phyloP scores from a whole-genome alignment of 108 stramenopile genomes.

The Hondaea fermentalgiana region DNA sequence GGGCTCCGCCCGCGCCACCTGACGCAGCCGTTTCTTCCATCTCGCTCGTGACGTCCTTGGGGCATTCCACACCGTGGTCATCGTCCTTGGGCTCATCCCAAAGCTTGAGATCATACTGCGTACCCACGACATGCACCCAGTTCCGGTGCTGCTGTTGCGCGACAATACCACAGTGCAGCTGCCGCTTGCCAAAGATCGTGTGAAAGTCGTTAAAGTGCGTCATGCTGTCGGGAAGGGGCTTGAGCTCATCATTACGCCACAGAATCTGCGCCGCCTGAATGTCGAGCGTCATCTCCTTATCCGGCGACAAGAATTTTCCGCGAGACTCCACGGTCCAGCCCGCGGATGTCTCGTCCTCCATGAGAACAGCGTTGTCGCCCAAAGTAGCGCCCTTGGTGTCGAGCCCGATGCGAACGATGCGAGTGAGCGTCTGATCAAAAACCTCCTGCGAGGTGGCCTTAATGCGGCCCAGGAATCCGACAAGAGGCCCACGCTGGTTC shows the following conservation, averaged over 20 bases:
- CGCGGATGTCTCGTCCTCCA: not conserved
- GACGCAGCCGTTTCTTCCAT: not conserved
- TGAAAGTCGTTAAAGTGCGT: constrained; percentile 19
- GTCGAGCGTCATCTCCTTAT: constrained; percentile 21
- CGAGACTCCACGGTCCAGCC: not conserved
- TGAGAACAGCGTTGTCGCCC: not conserved
- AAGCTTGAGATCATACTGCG: constrained; percentile 6
- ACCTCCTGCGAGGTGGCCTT: not conserved
- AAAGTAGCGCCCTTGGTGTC: not conserved
- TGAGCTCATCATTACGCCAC: constrained; percentile 24
- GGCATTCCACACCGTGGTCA: constrained; percentile 1
- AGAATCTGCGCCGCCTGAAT: constrained; percentile 15
- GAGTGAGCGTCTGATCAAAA: not conserved
- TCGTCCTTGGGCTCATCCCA: constrained; percentile 2
- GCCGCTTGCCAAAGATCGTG: constrained; percentile 2
- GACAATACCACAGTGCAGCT: constrained; percentile 18
- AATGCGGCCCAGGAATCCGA: not conserved
- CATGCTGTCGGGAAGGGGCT: constrained; percentile 22
- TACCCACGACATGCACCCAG: constrained; percentile 25
- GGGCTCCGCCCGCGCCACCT: too few species aligned
- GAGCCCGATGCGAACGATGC: not conserved
- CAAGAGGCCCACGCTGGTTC: not conserved
- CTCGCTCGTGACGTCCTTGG: not conserved
- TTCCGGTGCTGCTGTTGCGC: not conserved
- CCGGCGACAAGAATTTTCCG: constrained; percentile 7